Conservation (phyloP, 1,139 yeast species). For the Zhuliangozyma blackwelliae region DNA sequence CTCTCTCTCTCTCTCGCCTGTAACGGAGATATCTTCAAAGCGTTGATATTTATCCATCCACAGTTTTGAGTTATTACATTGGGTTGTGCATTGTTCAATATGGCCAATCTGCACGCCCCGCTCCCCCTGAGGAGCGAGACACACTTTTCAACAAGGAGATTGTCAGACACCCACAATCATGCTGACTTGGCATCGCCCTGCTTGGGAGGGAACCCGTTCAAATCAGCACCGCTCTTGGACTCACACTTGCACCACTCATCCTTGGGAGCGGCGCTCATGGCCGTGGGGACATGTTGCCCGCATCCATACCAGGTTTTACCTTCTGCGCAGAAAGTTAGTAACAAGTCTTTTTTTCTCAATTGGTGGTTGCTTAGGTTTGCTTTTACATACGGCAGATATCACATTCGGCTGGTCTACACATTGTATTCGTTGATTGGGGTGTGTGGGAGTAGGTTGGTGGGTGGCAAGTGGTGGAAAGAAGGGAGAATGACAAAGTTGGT, state of each 20-base stretch:
- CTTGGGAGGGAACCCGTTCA: constrained; percentile 15
- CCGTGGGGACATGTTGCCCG: constrained; percentile 39
- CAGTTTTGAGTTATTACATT: too few species aligned
- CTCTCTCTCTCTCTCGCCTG: too few species aligned
- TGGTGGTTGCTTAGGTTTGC: too few species aligned
- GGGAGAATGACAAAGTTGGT: background rate
- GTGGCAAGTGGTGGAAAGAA: background rate
- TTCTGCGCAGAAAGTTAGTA: constrained; percentile 14
- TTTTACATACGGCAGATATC: constrained; percentile 14
- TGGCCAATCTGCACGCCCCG: too few species aligned
- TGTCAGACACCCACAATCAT: too few species aligned
- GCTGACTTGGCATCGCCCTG: constrained; percentile 12
- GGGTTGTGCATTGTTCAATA: too few species aligned
- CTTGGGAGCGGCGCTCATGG: constrained; percentile 32
- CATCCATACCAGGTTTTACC: constrained; percentile 43
- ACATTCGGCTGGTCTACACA: constrained; percentile 20
- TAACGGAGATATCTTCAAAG: too few species aligned
- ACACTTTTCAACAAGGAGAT: too few species aligned
- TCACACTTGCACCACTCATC: constrained; percentile 34
- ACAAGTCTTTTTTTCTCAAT: background rate
- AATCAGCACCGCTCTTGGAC: constrained; percentile 13
- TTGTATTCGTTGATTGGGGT: constrained; percentile 2
- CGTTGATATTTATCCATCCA: too few species aligned
- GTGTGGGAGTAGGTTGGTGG: too few species aligned
- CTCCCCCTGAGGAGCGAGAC: too few species aligned